phyloP scores from a whole-genome alignment of 2,329 filamentous ascomycete species.

The Diaporthe sp. region DNA sequence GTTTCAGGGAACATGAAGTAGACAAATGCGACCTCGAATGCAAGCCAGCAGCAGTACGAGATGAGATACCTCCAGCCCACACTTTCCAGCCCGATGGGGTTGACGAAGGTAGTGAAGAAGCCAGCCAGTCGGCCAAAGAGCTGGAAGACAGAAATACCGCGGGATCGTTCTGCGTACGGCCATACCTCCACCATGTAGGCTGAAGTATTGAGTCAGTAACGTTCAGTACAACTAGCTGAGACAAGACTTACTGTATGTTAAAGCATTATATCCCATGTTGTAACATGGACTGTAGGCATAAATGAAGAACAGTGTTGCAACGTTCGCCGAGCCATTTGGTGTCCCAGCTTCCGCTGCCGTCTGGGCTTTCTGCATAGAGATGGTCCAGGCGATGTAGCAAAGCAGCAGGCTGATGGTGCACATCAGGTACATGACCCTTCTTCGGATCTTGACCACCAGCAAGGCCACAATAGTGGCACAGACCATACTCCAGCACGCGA shows the following conservation, averaged over 20 bases:
- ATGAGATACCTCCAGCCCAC: slow-evolving; percentile 46
- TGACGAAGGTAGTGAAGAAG: slow-evolving; percentile 46
- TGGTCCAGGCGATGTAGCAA: slow-evolving; percentile 66
- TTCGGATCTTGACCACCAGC: slow-evolving; percentile 55
- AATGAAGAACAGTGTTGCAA: slow-evolving; percentile 65
- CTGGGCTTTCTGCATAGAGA: slow-evolving; percentile 53
- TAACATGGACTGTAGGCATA: slow-evolving; percentile 70
- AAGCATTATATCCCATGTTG: slow-evolving; percentile 74
- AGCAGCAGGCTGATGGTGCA: slow-evolving; percentile 61
- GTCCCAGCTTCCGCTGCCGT: slow-evolving; percentile 42
- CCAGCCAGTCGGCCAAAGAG: slow-evolving; percentile 44
- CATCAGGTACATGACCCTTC: slow-evolving; percentile 62
- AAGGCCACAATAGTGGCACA: slow-evolving; percentile 55
- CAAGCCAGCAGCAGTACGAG: slow-evolving; percentile 46
- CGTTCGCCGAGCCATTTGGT: slow-evolving; percentile 46
- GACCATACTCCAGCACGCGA: slow-evolving; percentile 58
- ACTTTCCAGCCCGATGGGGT: slow-evolving; percentile 44
- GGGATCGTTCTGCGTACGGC: slow-evolving; percentile 44
- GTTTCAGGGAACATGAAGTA: slow-evolving; percentile 45
- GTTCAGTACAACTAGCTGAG: neutral
- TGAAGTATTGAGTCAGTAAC: slow-evolving; percentile 1
- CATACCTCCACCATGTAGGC: slow-evolving; percentile 48
- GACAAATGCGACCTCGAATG: slow-evolving; percentile 41
- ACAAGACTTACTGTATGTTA: slow-evolving; percentile 66
- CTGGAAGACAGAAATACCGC: slow-evolving; percentile 47